These are phyloP conservation scores for Trifolium repens DNA, from an alignment of 306 rosid genomes.

Conservation along the genomic window DNA sequence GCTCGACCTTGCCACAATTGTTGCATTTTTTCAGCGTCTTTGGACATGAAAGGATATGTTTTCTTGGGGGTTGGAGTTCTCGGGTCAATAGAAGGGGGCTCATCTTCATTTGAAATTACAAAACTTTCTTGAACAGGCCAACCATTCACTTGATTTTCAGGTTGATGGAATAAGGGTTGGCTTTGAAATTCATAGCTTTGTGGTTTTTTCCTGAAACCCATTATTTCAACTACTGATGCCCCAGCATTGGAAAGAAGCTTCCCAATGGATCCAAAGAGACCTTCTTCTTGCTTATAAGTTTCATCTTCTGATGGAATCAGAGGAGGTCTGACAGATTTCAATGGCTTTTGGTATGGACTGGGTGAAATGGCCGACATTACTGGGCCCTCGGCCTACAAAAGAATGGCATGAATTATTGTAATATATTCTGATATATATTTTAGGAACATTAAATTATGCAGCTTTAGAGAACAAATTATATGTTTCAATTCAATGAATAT, in stretches of 20 bases:
- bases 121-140: slow-evolving; percentile 93
- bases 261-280: slow-evolving; percentile 75
- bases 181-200: slow-evolving; percentile 51
- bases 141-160: slow-evolving; percentile 53
- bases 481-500: slow-evolving; percentile 11
- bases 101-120: slow-evolving; percentile 82
- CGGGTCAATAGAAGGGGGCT: slow-evolving; percentile 80
- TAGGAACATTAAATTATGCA: slow-evolving; percentile 15
- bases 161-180: slow-evolving; percentile 50
- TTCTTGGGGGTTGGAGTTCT: slow-evolving; percentile 81
- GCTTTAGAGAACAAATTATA: not conserved
- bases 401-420: slow-evolving; percentile 27
- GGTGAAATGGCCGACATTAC: slow-evolving; percentile 44
- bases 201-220: slow-evolving; percentile 64
- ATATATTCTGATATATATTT: not conserved
- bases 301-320: slow-evolving; percentile 82
- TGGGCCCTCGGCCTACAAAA: slow-evolving; percentile 59
- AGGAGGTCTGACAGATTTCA: slow-evolving; percentile 74
- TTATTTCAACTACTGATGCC: slow-evolving; percentile 65
- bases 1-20: slow-evolving; percentile 70
- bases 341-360: slow-evolving; percentile 62
- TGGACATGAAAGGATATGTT: slow-evolving; percentile 86
- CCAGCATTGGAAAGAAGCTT: slow-evolving; percentile 74
- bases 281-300: slow-evolving; percentile 79
- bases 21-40: slow-evolving; percentile 76